These are phyloP conservation scores for Plasmodium berghei DNA, from an alignment of 169 alveolate species.

Conservation along the genomic window DNA sequence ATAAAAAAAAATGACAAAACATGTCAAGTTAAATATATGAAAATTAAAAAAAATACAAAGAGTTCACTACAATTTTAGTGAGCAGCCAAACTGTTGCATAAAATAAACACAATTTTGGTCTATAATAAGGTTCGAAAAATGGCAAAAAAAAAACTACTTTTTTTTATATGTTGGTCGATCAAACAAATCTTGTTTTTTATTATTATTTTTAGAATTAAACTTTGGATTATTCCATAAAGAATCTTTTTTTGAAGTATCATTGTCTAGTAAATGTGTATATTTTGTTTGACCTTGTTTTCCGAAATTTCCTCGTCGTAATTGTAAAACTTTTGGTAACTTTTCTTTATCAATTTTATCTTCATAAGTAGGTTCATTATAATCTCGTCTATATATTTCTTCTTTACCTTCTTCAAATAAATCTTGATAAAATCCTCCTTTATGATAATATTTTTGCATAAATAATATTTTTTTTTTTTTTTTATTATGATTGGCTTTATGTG, in stretches of 20 bases:
- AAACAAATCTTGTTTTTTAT: constrained; percentile 23
- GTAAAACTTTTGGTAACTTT: constrained; percentile 86
- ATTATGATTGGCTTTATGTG: constrained; percentile 21
- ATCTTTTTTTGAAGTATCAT: constrained; percentile 92
- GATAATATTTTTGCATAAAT: constrained; percentile 91
- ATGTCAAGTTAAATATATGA: no score
- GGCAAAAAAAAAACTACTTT: not conserved
- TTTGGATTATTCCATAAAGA: constrained; percentile 54
- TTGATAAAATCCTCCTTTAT: constrained; percentile 91
- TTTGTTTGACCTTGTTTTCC: constrained; percentile 95
- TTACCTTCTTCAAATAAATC: constrained; percentile 89
- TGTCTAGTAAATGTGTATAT: constrained; percentile 95
- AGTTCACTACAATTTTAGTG: no score
- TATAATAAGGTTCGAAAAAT: not conserved
- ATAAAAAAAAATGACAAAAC: no score
- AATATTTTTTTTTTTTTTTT: constrained; percentile 76
- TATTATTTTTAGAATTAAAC: not conserved
- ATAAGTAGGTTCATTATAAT: constrained; percentile 89
- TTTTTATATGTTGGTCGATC: constrained; percentile 60
- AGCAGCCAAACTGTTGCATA: no score
- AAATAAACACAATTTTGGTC: no score
- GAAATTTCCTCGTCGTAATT: constrained; percentile 89
- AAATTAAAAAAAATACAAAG: no score
- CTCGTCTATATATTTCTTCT: constrained; percentile 88
- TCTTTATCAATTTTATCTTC: constrained; percentile 88